Evolutionary conservation across 2,329 filamentous ascomycete genomes (phyloP), one percentile per base, ranked within the genome.

Genomic region (Fusarium miscanthi): DNA sequence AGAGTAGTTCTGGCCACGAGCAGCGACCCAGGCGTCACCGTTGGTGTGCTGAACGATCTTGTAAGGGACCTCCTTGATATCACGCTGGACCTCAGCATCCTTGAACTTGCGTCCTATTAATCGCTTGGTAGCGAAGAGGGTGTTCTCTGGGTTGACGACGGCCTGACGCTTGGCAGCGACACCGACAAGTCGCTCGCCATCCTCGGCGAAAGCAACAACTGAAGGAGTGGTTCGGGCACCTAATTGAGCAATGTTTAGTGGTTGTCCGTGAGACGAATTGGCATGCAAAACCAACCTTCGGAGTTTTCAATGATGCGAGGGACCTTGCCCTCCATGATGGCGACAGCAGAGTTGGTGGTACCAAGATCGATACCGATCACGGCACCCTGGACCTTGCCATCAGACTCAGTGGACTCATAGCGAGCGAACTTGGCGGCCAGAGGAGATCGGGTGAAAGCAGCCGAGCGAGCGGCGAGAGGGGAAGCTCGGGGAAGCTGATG

Each of bases 351-450:
- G 90, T 98, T 98, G 79, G 95, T 98, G 82, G 95, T 98, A 82
- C 95, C 95, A 81, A 98, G 87, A 89, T 98, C 95, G 83, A 98
- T 98, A 92, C 96, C 96, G 81, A 98, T 98, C 84, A 98, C 95
- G 80, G 93, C 87, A 81, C 96, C 96, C 87, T 95, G 94, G 70
- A 98, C 94, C 90, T 98, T 98, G 56, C 81, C 78, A 31, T 77
- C 78, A 60, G 81, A 74, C 61, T 79, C 74, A 77, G 93, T 92
- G 43, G 91, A 92, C 84, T 93, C 92, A 86, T 93, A 94, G 79
- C 93, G 89, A 81, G 92, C 90, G 82, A 95, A 94, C 79, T 90
- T 90, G 74, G 93, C 90, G 75, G 88, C 88, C 79, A 93, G 84
- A 75, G 94, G 91, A 78, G 92, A 89, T 85, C 91, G 91, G 82